Conservation (phyloP, 371 early-diverging fungal species). For the Syncephalis fuscata region DNA sequence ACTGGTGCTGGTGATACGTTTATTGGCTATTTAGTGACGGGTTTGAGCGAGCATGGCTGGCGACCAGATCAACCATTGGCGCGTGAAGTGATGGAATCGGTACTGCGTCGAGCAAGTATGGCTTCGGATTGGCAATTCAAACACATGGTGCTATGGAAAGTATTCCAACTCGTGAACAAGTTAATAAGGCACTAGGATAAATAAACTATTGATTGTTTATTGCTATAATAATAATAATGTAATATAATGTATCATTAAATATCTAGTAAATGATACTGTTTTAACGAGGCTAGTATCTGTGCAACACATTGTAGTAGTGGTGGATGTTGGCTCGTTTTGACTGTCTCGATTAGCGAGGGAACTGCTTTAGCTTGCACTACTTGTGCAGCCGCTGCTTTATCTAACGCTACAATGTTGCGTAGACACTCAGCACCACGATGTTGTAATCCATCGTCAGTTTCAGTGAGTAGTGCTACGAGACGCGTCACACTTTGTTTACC, state of each 20-base stretch:
- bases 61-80: slow-evolving; percentile 16
- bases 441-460: slow-evolving; percentile 18
- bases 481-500: no score
- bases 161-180: slow-evolving; percentile 17
- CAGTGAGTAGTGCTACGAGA: no score
- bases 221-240: no score
- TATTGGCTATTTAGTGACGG: slow-evolving; percentile 60
- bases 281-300: no score
- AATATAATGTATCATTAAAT: no score
- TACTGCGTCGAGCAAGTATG: slow-evolving; percentile 28
- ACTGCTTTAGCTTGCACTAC: not conserved
- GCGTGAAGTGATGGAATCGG: slow-evolving; percentile 15
- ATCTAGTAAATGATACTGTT: no score
- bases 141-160: slow-evolving; percentile 45
- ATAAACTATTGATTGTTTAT: no score
- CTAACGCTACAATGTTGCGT: slow-evolving; percentile 23
- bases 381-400: not conserved
- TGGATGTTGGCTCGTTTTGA: no score
- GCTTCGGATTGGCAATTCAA: slow-evolving; percentile 35
- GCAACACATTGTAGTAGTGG: no score
- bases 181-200: no score
- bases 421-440: slow-evolving; percentile 39
- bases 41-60: slow-evolving; percentile 22
- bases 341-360: no score
- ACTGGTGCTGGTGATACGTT: slow-evolving; percentile 57